Base-by-base conservation (phyloP, 495 filamentous ascomycete genomes). In the Beverwykella pulmonaria region DNA sequence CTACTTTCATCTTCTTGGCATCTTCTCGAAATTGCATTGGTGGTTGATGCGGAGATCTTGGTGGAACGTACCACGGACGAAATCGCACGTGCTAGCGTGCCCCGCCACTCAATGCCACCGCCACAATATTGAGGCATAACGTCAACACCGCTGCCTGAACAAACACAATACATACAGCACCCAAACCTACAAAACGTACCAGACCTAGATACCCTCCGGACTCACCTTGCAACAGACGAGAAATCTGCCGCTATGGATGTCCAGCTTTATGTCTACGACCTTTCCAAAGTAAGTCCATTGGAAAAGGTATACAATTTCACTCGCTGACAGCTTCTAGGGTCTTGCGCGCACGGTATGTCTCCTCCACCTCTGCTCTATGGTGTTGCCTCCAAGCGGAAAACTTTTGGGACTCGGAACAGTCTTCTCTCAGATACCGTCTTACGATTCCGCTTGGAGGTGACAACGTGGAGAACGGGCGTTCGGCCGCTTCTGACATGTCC, bases 241-340 rank as follows among this genome's bases (percentile, higher is more conserved):
- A n/a, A 44, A 15, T 44, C 52, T 39, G 8, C 46, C 39, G 54
- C 17, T 39, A 97, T 97, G 92, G 90, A 95, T 63, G 90, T 97
- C 39, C 82, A 93, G 73, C 84, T 97, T 50, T 93, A 96, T 63
- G 87, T 97, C 57, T 98, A 98, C 70, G 94, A 98, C 81, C 84
- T 98, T 39, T 97, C 94, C 17, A 82, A 87, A 75, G 92, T 86
- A 64, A 53, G 68, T 56, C n/a, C n/a, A n/a, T n/a, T n/a, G n/a
- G n/a, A n/a, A n/a, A n/a, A n/a, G n/a, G n/a, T n/a, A n/a, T n/a
- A 71, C 76, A 69, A 69, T 50, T 20, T 27, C 22, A 5, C 22
- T 46, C 49, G 32, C 61, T 65, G 48, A 69, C 47, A 60, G 14
- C 39, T 58, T 50, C n/a, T 26, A 60, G 55, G 63, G 63, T 44